Conservation (phyloP, 1,284 basidiomycete genomes). For the Rhodotorula sp. region DNA sequence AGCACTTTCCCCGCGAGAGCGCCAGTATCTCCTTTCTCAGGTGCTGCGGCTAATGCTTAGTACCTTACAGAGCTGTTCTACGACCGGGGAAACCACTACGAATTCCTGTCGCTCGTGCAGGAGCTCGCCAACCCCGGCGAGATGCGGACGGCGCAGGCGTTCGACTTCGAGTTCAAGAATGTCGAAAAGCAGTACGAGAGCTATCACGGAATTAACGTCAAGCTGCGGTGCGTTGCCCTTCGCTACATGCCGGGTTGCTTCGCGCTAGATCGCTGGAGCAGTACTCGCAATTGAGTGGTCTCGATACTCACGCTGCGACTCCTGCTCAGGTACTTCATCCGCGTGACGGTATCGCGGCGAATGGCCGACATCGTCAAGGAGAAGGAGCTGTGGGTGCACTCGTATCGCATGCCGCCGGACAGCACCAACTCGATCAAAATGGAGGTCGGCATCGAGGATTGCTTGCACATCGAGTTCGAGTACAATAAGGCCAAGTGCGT, state of each 20-base stretch:
- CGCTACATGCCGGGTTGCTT: too few species aligned
- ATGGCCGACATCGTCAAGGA: conserved; percentile 93
- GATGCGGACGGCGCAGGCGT: conserved; percentile 90
- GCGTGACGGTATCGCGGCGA: conserved; percentile 83
- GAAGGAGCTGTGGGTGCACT: conserved; percentile 95
- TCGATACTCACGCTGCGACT: too few species aligned
- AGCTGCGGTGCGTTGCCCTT: conserved; percentile 68
- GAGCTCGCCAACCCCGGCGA: conserved; percentile 93
- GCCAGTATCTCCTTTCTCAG: too few species aligned
- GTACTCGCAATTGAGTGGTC: neutral
- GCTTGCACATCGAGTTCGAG: conserved; percentile 98
- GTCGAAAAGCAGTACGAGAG: conserved; percentile 99
- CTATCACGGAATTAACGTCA: conserved; percentile 97
- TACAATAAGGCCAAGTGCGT: conserved; percentile 98
- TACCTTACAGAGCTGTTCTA: conserved; percentile 79
- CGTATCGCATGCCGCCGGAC: conserved; percentile 96
- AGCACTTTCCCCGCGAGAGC: too few species aligned
- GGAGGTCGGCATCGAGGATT: conserved; percentile 99
- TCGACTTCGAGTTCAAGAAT: conserved; percentile 96
- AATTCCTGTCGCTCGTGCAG: conserved; percentile 92
- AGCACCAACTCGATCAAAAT: conserved; percentile 98
- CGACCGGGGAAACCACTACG: conserved; percentile 95
- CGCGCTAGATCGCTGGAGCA: neutral
- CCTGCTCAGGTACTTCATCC: conserved; percentile 77
- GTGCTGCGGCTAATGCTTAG: neutral